phyloP scores from a whole-genome alignment of 192 early-diverging fungal genomes.

The Kappamyces sp. region DNA sequence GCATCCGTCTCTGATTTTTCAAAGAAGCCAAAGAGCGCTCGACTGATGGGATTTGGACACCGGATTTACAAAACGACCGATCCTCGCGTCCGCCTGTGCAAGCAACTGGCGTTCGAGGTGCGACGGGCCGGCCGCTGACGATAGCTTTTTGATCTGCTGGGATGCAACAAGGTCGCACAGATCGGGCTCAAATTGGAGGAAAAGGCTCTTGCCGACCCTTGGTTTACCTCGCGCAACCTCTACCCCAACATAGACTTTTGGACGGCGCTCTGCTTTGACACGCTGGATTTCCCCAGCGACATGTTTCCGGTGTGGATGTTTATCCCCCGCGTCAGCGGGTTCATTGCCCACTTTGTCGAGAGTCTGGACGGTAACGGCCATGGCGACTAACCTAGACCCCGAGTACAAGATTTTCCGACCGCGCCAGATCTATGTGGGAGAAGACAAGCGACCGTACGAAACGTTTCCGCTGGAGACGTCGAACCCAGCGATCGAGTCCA shows the following conservation, averaged over 20 bases:
- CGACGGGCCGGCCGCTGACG: neutral
- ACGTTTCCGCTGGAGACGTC: neutral
- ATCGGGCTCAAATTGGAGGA: slow-evolving; percentile 60
- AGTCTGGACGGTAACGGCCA: slow-evolving; percentile 46
- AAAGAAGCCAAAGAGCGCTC: neutral
- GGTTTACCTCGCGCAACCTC: slow-evolving; percentile 57
- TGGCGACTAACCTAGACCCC: too few relatives aligned
- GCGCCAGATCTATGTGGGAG: slow-evolving; percentile 57
- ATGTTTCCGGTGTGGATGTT: slow-evolving; percentile 68
- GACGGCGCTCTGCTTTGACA: slow-evolving; percentile 57
- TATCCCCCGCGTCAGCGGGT: slow-evolving; percentile 25
- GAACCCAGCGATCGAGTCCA: slow-evolving; percentile 4
- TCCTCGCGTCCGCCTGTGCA: slow-evolving; percentile 58
- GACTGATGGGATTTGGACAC: slow-evolving; percentile 36
- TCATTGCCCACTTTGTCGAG: slow-evolving; percentile 51
- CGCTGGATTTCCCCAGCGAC: slow-evolving; percentile 67
- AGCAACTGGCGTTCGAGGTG: slow-evolving; percentile 52
- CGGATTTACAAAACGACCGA: slow-evolving; percentile 63
- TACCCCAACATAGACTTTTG: slow-evolving; percentile 61
- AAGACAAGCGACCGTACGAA: slow-evolving; percentile 32
- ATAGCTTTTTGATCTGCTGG: slow-evolving; percentile 57
- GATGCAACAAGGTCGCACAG: slow-evolving; percentile 53
- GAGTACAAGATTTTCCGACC: slow-evolving; percentile 59
- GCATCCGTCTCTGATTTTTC: neutral
- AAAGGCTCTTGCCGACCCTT: slow-evolving; percentile 52